Conservation (phyloP, 352 stramenopile genomes). For the Pythium insidiosum region DNA sequence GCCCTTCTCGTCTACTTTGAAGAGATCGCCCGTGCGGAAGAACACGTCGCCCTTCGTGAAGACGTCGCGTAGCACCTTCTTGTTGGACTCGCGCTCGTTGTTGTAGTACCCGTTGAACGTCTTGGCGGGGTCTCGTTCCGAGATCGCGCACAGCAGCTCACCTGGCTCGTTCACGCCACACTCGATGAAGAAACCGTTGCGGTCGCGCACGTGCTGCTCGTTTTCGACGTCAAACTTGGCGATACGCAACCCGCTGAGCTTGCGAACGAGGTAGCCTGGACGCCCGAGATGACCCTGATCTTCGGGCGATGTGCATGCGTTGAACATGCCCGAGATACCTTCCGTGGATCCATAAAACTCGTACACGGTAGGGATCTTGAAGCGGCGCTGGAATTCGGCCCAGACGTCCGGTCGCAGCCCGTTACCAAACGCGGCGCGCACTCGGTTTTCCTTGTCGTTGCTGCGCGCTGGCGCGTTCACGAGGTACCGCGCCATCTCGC, state of each 20-base stretch:
- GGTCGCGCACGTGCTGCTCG: constrained; percentile 53
- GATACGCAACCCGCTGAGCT: constrained; percentile 53
- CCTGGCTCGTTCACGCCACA: constrained; percentile 55
- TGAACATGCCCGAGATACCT: constrained; percentile 74
- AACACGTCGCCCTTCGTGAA: constrained; percentile 84
- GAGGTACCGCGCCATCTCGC: constrained; percentile 87
- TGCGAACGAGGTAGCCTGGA: constrained; percentile 43
- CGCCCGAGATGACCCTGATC: constrained; percentile 64
- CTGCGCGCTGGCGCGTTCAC: constrained; percentile 35
- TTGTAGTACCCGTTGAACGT: constrained; percentile 87
- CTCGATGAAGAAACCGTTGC: constrained; percentile 38
- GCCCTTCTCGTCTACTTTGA: constrained; percentile 59
- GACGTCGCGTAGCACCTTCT: constrained; percentile 81
- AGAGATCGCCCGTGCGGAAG: constrained; percentile 89
- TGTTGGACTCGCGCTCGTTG: constrained; percentile 61
- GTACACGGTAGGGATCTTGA: constrained; percentile 75
- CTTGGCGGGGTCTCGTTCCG: constrained; percentile 35
- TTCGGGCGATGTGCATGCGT: constrained; percentile 47
- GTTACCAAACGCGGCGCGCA: constrained; percentile 87
- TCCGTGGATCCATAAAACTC: constrained; percentile 93
- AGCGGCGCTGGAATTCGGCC: constrained; percentile 80
- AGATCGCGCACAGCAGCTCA: constrained; percentile 65
- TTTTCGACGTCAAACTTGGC: constrained; percentile 73
- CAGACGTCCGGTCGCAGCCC: constrained; percentile 87
- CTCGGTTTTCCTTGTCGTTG: constrained; percentile 56